phyloP scores from a whole-genome alignment of 2,329 filamentous ascomycete species.

The Exophiala sp. region DNA sequence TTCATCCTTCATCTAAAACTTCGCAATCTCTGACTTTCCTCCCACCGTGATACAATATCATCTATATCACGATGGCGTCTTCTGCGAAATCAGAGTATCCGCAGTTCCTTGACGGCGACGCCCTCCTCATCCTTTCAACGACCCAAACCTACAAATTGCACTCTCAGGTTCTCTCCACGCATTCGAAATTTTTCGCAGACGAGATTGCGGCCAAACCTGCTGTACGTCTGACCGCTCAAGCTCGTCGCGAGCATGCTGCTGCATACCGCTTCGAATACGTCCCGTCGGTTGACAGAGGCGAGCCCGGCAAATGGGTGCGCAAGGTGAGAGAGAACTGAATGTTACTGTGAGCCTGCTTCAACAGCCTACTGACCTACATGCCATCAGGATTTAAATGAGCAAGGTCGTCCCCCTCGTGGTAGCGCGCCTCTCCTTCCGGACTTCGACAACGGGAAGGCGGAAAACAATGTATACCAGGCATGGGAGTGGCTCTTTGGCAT shows the following conservation, averaged over 20 bases:
- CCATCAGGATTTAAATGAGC: constrained; percentile 34
- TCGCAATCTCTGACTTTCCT: no score
- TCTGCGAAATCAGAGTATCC: constrained; percentile 32
- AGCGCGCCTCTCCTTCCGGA: constrained; percentile 22
- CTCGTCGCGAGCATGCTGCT: constrained; percentile 28
- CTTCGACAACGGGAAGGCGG: constrained; percentile 35
- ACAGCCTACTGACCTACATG: background rate
- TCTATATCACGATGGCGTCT: constrained; percentile 21
- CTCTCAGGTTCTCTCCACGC: constrained; percentile 29
- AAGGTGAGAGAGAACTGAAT: constrained; percentile 15
- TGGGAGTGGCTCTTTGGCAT: constrained; percentile 44
- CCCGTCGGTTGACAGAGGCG: background rate
- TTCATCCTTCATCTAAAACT: background rate
- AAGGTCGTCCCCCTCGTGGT: constrained; percentile 29
- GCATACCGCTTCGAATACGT: constrained; percentile 28
- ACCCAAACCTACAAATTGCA: constrained; percentile 38
- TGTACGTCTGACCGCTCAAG: constrained; percentile 30
- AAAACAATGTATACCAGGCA: constrained; percentile 27
- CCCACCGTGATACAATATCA: background rate
- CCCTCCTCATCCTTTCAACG: constrained; percentile 35
- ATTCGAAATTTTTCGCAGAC: constrained; percentile 27
- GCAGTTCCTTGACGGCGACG: constrained; percentile 37
- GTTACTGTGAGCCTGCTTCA: background rate
- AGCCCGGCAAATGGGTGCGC: constrained; percentile 19
- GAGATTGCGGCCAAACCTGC: constrained; percentile 27